These are phyloP conservation scores for Malus hybrid DNA, from an alignment of 331 rosid species.

Conservation along the genomic window DNA sequence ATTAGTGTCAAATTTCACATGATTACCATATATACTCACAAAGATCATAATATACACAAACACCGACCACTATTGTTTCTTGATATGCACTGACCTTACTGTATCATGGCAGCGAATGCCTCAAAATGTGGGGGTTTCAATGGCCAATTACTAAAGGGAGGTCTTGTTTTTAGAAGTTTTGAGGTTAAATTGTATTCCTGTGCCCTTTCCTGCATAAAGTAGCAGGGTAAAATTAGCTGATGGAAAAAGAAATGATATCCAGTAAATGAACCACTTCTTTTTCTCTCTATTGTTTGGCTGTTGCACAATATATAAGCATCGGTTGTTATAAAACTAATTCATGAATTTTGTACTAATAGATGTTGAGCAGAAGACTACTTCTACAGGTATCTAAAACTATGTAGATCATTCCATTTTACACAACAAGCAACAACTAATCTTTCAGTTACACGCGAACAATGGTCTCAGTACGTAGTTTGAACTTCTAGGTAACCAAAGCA, in stretches of 20 bases:
- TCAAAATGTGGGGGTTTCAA: constrained; percentile 47
- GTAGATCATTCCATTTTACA: too few relatives aligned
- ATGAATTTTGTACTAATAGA: not conserved
- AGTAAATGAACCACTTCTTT: not conserved
- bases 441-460: not conserved
- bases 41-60: not conserved
- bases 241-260: not conserved
- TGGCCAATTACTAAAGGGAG: constrained; percentile 56
- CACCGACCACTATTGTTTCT: not conserved
- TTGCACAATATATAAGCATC: not conserved
- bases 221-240: constrained; percentile 6
- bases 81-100: not conserved
- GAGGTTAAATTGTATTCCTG: constrained; percentile 41
- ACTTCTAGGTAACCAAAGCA: not conserved
- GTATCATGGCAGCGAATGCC: constrained; percentile 30
- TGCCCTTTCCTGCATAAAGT: constrained; percentile 52
- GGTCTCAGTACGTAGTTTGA: not conserved
- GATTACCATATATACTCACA: not conserved
- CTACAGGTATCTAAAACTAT: not conserved
- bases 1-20: not conserved
- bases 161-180: constrained; percentile 39
- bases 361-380: not conserved
- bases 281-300: not conserved
- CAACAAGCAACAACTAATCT: not conserved
- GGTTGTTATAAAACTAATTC: not conserved